Evolutionary conservation across 2,329 filamentous ascomycete species (phyloP).

Genomic region (Hypoxylon sp.): DNA sequence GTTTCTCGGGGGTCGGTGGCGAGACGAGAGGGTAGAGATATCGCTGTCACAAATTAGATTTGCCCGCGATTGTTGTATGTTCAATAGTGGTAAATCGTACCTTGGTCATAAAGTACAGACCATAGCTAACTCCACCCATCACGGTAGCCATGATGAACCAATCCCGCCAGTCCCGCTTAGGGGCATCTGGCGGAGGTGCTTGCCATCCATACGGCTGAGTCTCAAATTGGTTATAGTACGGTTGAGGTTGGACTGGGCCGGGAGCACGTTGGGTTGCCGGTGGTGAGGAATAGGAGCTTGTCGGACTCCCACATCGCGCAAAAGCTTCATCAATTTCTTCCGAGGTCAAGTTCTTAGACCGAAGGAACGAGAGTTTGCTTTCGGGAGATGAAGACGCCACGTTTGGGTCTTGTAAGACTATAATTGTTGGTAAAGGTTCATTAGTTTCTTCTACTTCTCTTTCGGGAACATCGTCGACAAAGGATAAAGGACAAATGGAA

Average conservation of each 20-base stretch:
- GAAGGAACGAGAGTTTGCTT: conserved; percentile 89
- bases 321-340: conserved; percentile 92
- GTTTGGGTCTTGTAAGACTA: conserved; percentile 93
- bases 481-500: too few relatives aligned
- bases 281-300: conserved; percentile 60
- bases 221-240: conserved; percentile 57
- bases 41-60: conserved; percentile 66
- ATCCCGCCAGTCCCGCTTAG: conserved; percentile 92
- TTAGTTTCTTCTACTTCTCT: conserved; percentile 30
- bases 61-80: too few relatives aligned
- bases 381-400: conserved; percentile 90
- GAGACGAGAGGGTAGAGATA: conserved; percentile 92
- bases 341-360: conserved; percentile 95
- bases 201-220: conserved; percentile 65
- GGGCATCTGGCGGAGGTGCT: conserved; percentile 64
- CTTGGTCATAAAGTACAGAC: conserved; percentile 87
- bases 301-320: conserved; percentile 67
- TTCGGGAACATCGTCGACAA: too few relatives aligned
- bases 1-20: conserved; percentile 89
- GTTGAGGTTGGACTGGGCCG: conserved; percentile 49
- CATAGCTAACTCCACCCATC: conserved; percentile 87
- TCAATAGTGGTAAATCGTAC: conserved; percentile 54
- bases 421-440: conserved; percentile 18
- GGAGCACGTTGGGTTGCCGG: conserved; percentile 53
- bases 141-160: conserved; percentile 99